Evolutionary conservation across 106 monocot genomes (phyloP).

Genomic region (Alisma plantagoaquatica): DNA sequence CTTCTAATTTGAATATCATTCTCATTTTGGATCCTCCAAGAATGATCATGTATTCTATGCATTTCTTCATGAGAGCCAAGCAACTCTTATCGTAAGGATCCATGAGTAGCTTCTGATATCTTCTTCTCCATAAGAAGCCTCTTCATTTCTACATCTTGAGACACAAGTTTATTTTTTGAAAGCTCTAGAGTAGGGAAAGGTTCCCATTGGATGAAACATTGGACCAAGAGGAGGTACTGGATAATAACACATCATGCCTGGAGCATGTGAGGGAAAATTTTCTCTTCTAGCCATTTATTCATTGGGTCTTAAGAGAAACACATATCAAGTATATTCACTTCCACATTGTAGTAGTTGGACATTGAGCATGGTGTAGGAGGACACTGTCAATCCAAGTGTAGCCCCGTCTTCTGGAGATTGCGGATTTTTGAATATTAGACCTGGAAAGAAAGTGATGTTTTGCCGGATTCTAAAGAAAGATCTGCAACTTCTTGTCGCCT

Average conservation of each 20-base stretch:
- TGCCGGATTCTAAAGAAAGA: too few species aligned
- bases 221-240: conserved; percentile 20
- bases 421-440: too few species aligned
- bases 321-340: too few species aligned
- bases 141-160: conserved; percentile 42
- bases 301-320: too few species aligned
- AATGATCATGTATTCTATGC: conserved; percentile 34
- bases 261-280: conserved; percentile 28
- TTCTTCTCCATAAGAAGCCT: conserved; percentile 40
- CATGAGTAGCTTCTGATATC: conserved; percentile 40
- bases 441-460: too few species aligned
- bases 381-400: too few species aligned
- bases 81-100: conserved; percentile 40
- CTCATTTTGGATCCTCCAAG: conserved; percentile 27
- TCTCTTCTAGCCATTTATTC: conserved; percentile 30
- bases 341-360: too few species aligned
- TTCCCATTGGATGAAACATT: conserved; percentile 18
- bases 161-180: conserved; percentile 34
- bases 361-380: too few species aligned
- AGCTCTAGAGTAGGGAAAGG: conserved; percentile 19
- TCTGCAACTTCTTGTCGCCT: too few species aligned
- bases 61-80: conserved; percentile 37
- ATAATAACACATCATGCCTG: conserved; percentile 46
- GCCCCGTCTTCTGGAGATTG: too few species aligned
- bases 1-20: conserved; percentile 38